These are phyloP conservation scores for Nyctanthes arbortristis DNA, from an alignment of 257 asterid genomes.

Conservation along the genomic window DNA sequence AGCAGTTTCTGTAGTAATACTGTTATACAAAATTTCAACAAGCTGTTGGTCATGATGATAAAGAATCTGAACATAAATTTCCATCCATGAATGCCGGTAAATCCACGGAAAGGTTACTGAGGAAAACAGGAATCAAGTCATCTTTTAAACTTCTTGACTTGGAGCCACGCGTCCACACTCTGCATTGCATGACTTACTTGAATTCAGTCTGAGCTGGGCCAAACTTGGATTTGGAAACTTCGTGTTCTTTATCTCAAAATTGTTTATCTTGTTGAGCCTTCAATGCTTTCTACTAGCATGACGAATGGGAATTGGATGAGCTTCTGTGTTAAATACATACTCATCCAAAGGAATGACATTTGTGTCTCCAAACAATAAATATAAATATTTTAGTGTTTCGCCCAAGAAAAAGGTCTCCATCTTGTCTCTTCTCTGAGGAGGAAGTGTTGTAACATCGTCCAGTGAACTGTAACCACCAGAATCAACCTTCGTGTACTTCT, in stretches of 20 bases:
- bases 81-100: constrained; percentile 24
- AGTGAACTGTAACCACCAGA: constrained; percentile 91
- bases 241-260: constrained; percentile 20
- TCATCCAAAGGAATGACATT: constrained; percentile 69
- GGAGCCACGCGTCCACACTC: constrained; percentile 14
- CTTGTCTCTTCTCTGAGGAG: constrained; percentile 87
- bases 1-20: constrained; percentile 19
- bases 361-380: constrained; percentile 62
- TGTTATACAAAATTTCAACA: constrained; percentile 13
- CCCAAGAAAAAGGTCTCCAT: constrained; percentile 97
- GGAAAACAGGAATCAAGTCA: constrained; percentile 19
- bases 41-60: constrained; percentile 14
- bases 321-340: constrained; percentile 92
- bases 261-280: constrained; percentile 23
- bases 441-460: constrained; percentile 78
- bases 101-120: constrained; percentile 16
- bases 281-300: constrained; percentile 41
- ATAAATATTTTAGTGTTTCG: constrained; percentile 88
- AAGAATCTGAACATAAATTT: constrained; percentile 19
- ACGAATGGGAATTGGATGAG: constrained; percentile 86
- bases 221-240: constrained; percentile 15
- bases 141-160: constrained; percentile 27
- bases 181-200: constrained; percentile 21
- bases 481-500: constrained; percentile 76
- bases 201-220: constrained; percentile 15